Percentiles rank a stretch among this genome's conserved stretches.
These are phyloP conservation scores for Antonospora locustae DNA, from an alignment of 371 early-diverging fungal species.

Conservation along the genomic window DNA sequence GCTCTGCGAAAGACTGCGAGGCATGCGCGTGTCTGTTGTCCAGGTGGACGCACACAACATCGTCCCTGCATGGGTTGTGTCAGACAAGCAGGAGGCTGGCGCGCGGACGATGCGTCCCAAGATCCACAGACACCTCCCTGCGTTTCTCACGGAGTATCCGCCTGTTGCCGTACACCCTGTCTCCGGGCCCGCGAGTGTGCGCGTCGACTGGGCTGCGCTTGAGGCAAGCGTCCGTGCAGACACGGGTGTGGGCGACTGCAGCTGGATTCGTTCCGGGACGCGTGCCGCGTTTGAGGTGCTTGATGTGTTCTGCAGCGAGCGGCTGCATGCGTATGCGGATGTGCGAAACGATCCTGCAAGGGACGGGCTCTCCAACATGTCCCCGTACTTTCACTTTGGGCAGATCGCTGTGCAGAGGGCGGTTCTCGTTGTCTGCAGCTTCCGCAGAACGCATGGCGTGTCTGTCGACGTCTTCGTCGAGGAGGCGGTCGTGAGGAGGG, in stretches of 20 bases:
- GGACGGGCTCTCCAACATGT: conserved; percentile 12
- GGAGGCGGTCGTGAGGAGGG: conserved; percentile 34
- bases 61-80: conserved; percentile 18
- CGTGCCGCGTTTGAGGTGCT: conserved; percentile 3
- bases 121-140: conserved; percentile 9
- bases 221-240: background rate
- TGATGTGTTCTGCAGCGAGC: conserved; percentile 12
- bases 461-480: conserved; percentile 17
- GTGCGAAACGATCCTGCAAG: conserved; percentile 18
- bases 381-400: conserved; percentile 27
- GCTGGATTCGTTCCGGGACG: conserved; percentile 15
- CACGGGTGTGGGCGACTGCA: conserved; percentile 5
- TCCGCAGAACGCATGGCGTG: conserved; percentile 1
- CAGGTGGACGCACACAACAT: conserved; percentile 27
- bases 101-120: conserved; percentile 14
- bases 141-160: conserved; percentile 12
- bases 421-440: conserved; percentile 4
- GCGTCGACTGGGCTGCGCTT: background rate
- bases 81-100: conserved; percentile 11
- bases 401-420: conserved; percentile 18
- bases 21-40: conserved; percentile 4
- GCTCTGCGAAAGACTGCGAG: conserved; percentile 4
- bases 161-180: background rate
- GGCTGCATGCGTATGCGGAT: conserved; percentile 5
- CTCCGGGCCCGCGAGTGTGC: background rate